A percentile compares a stretch with the other conserved stretches of the same genome.
phyloP scores from a whole-genome alignment of 2,329 filamentous ascomycete genomes.

The Hypoxylon sp. region DNA sequence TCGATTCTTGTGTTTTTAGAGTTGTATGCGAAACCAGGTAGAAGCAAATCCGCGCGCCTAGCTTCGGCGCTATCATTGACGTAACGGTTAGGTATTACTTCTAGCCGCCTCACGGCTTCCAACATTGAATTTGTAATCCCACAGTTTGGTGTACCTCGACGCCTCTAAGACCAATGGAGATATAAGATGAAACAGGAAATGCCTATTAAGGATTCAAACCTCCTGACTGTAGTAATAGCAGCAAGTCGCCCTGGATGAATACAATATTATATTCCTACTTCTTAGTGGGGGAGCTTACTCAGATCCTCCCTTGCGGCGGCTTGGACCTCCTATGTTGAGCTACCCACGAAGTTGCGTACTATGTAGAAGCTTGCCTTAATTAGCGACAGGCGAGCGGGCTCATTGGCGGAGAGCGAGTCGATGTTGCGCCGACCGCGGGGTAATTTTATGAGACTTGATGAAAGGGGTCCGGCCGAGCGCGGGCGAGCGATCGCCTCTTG shows the following conservation, averaged over 20 bases:
- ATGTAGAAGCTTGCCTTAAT: slow-evolving; percentile 32
- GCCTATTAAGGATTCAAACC: slow-evolving; percentile 2
- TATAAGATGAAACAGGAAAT: slow-evolving; percentile 18
- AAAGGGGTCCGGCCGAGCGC: slow-evolving; percentile 21
- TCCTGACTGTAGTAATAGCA: slow-evolving; percentile 19
- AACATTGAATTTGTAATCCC: slow-evolving; percentile 4
- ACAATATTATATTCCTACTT: slow-evolving; percentile 13
- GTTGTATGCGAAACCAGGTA: slow-evolving; percentile 8
- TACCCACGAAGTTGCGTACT: slow-evolving; percentile 16
- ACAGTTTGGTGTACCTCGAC: background rate
- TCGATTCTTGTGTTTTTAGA: slow-evolving; percentile 1
- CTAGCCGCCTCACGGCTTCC: slow-evolving; percentile 1
- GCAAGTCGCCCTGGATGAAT: slow-evolving; percentile 12
- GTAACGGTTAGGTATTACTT: slow-evolving; percentile 31
- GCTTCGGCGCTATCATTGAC: slow-evolving; percentile 18
- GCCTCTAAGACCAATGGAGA: slow-evolving; percentile 2
- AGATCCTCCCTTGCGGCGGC: slow-evolving; percentile 50
- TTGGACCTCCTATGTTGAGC: slow-evolving; percentile 24
- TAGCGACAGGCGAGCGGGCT: slow-evolving; percentile 22
- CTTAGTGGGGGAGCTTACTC: slow-evolving; percentile 53
- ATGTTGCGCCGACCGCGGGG: slow-evolving; percentile 42
- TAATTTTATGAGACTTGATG: slow-evolving; percentile 28
- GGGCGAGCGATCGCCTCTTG: slow-evolving; percentile 29
- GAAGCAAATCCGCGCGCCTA: slow-evolving; percentile 2
- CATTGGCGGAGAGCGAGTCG: slow-evolving; percentile 29